Evolutionary conservation across 1,139 yeast species (phyloP), one percentile per base, ranked within the genome.

Genomic region (Yamadazyma triangularis): DNA sequence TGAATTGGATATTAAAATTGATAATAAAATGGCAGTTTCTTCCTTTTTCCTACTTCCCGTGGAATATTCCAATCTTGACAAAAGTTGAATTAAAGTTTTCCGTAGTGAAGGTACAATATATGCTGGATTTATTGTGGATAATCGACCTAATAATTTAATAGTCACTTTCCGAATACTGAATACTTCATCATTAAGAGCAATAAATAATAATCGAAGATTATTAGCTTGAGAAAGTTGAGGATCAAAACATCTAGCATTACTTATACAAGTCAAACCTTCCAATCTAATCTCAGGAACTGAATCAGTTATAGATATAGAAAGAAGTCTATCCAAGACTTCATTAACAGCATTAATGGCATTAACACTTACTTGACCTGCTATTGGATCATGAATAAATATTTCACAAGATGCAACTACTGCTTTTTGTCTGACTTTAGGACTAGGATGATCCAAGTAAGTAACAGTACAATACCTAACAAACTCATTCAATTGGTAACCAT

Each of bases 221-320:
- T 84, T 95, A 0, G 96, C 95, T 54, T 91, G 97, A 0, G 96
- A 86, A 27, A 93, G 60, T 47, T 91, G 98, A 0, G 96, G 87
- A 48, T 91, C 96, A 49, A 91, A 83, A 36, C 73, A 72, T 2
- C 79, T 75, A 23, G 85, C 86, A 26, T 58, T 53, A 5, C 60
- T 64, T 27, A 93, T 63, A 28, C 91, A 73, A 30, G 72, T 72
- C 34, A 93, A 63, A 1, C 93, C 88, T 38, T 85, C 89, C 10
- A 83, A 60, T 34, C 99, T 65, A 27, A 89, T 86, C 34, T 87
- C 96, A 0, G 87, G 78, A 10, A 73, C 71, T 0, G 95, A 87
- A 46, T 93, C 99, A 0, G 96, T 85, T n/a, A 91, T 83, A 2
- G 95, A 87, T 4, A 87, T 73, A 0, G 95, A 77, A 28, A 93